phyloP scores from a whole-genome alignment of 2,329 filamentous ascomycete species.

The Talaromyces piceae region DNA sequence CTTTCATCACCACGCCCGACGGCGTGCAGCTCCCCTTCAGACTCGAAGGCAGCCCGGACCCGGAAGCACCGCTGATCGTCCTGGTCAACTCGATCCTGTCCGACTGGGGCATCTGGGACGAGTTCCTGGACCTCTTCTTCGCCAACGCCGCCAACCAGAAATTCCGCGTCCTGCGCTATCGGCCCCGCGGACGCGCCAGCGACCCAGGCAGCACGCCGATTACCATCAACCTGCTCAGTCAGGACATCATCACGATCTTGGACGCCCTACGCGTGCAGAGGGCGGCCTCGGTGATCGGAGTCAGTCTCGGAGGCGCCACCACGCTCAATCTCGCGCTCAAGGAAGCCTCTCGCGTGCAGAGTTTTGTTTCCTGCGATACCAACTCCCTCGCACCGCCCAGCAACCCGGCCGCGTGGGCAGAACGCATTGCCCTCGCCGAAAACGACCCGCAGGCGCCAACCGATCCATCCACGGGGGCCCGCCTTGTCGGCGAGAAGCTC shows the following conservation, averaged over 20 bases:
- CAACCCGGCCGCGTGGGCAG: slow-evolving; percentile 73
- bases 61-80: slow-evolving; percentile 62
- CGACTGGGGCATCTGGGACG: slow-evolving; percentile 73
- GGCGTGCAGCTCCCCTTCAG: slow-evolving; percentile 63
- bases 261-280: slow-evolving; percentile 61
- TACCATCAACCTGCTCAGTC: slow-evolving; percentile 58
- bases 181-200: slow-evolving; percentile 60
- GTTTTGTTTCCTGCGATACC: slow-evolving; percentile 71
- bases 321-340: slow-evolving; percentile 64
- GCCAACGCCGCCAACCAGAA: slow-evolving; percentile 44
- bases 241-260: slow-evolving; percentile 60
- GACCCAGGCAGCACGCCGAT: slow-evolving; percentile 37
- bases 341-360: slow-evolving; percentile 51
- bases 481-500: slow-evolving; percentile 55
- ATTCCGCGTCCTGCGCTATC: slow-evolving; percentile 69
- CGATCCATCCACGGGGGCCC: slow-evolving; percentile 38
- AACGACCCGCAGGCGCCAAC: slow-evolving; percentile 34
- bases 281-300: slow-evolving; percentile 63
- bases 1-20: slow-evolving; percentile 62
- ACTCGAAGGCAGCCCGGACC: slow-evolving; percentile 63
- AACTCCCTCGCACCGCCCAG: slow-evolving; percentile 63
- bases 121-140: slow-evolving; percentile 56
- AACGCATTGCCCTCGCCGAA: slow-evolving; percentile 63
- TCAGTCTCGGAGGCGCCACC: slow-evolving; percentile 75
- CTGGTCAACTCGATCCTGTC: slow-evolving; percentile 77